Evolutionary conservation across 2,329 filamentous ascomycete species (phyloP), one percentile per base, ranked within the genome.

Genomic region (Trichophyton mentagrophytes): DNA sequence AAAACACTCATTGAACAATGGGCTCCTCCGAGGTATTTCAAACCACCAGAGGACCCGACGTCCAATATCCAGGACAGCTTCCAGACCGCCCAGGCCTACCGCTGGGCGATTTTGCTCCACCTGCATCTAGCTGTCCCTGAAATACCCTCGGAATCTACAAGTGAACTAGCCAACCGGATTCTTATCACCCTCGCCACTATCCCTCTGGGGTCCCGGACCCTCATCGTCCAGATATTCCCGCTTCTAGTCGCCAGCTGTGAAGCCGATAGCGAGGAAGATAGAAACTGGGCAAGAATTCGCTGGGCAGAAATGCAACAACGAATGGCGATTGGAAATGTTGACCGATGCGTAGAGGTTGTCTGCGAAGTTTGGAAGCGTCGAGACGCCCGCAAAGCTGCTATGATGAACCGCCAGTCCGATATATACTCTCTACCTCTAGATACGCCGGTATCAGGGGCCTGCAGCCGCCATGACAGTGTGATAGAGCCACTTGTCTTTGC

Each of bases 201-300:
- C 0, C 83, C 85, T 1, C 72, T 82, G 1, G 79, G 76, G 9
- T 86, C 83, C 40, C 79, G 85, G 7, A 80, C 84, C 0, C 80
- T 84, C 17, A 85, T 88, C 53, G 80, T 88, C 1, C 85, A 88
- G 44, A 86, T 88, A 61, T 88, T 84, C 65, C 86, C 86, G 1
- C 78, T 89, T 1, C 77, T 87, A 64, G 83, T 82, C 0, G 86
- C 85, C 2, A 85, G 85, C 1, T 85, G 84, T 64, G 85, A 88
- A 70, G 81, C 81, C 7, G 75, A 78, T 25, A 77, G 77, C 2
- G 73, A 76, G 13, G 83, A 86, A 64, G 82, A 87, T 65, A 75
- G 85, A 11, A 73, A 80, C 33, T 88, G 85, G 84, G 82, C 88
- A 1, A 74, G 79, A 49, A 77, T 81, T 25, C 78, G 85, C 38